Conservation (phyloP, 2,329 filamentous ascomycete species). For the Pseudocercospora cruenta region DNA sequence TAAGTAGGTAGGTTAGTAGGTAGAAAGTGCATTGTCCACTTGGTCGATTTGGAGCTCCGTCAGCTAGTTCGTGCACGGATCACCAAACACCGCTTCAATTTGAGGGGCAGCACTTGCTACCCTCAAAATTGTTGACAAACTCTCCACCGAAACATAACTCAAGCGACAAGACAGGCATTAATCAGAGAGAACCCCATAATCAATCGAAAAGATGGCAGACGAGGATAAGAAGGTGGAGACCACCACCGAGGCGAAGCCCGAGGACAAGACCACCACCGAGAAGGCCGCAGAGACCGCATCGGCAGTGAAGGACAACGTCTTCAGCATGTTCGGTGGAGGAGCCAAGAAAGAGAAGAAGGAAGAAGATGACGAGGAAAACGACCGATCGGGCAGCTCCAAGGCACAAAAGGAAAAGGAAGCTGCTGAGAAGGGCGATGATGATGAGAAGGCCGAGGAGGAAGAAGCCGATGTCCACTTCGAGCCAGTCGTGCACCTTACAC, state of each 20-base stretch:
- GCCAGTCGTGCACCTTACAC: slow-evolving; percentile 91
- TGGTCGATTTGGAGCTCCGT: no score
- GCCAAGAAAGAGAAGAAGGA: slow-evolving; percentile 96
- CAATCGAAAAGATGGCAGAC: slow-evolving; percentile 34
- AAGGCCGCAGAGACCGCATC: slow-evolving; percentile 42
- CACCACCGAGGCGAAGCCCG: slow-evolving; percentile 31
- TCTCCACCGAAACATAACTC: background rate
- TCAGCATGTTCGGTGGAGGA: slow-evolving; percentile 98
- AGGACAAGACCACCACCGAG: slow-evolving; percentile 44
- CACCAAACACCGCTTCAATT: background rate
- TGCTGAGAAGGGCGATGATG: slow-evolving; percentile 42
- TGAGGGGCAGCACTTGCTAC: background rate
- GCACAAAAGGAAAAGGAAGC: slow-evolving; percentile 66
- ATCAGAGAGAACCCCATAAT: background rate
- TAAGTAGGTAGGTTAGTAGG: no score
- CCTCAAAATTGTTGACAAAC: no score
- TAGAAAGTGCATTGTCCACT: no score
- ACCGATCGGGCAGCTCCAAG: slow-evolving; percentile 81
- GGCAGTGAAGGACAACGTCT: slow-evolving; percentile 65
- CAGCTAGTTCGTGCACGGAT: background rate
- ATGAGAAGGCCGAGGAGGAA: slow-evolving; percentile 54
- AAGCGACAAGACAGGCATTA: background rate
- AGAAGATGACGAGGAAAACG: slow-evolving; percentile 74
- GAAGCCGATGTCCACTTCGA: slow-evolving; percentile 93
- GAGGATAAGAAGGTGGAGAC: slow-evolving; percentile 36